These are phyloP conservation scores for Pyronema omphalodes DNA, from an alignment of 495 filamentous ascomycete species.

Conservation along the genomic window DNA sequence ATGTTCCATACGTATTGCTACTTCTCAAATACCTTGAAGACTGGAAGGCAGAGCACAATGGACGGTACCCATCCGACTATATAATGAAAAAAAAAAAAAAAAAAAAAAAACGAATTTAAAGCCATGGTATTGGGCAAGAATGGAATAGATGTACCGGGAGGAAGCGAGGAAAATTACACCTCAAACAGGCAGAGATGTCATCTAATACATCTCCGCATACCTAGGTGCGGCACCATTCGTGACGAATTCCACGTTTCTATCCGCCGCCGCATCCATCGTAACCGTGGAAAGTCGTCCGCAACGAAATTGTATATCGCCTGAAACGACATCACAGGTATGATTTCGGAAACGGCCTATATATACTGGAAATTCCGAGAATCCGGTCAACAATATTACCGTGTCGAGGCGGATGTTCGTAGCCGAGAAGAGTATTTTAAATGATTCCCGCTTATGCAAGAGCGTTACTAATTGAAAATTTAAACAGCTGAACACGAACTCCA, in stretches of 20 bases:
- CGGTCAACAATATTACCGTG: no score
- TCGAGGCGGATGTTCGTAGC: no score
- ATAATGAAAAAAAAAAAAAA: no score
- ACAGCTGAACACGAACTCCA: no score
- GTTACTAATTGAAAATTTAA: no score
- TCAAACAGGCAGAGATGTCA: conserved; percentile 47
- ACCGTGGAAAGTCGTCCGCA: conserved; percentile 43
- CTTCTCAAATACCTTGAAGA: conserved; percentile 68
- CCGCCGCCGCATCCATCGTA: conserved; percentile 38
- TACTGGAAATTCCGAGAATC: no score
- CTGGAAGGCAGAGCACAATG: conserved; percentile 61
- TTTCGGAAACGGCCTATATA: no score
- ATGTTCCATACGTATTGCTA: conserved; percentile 75
- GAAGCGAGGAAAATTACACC: conserved; percentile 84
- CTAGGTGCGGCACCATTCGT: conserved; percentile 41
- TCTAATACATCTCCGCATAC: conserved; percentile 45
- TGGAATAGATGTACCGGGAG: conserved; percentile 60
- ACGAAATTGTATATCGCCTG: no score
- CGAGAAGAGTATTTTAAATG: no score
- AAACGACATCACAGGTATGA: no score
- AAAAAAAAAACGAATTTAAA: conserved; percentile 72
- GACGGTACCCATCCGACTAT: conserved; percentile 50
- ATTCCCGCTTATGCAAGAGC: no score
- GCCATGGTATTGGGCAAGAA: conserved; percentile 44
- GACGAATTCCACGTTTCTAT: conserved; percentile 33